Conservation (phyloP, 2,329 filamentous ascomycete genomes). For the Pseudogymnoascus sp. region DNA sequence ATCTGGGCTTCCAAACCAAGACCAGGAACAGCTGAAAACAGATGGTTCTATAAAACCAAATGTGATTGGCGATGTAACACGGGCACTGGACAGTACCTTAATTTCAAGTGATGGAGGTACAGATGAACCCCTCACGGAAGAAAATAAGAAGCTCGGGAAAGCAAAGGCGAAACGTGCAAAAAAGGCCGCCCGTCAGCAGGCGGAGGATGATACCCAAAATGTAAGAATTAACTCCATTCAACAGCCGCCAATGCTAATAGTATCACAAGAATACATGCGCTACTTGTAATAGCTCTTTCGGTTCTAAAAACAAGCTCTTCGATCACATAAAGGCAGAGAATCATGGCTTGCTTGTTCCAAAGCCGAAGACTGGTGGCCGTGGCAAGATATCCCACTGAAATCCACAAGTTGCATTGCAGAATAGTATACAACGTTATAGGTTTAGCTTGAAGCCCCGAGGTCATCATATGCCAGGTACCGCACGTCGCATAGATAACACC, state of each 20-base stretch:
- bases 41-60: constrained; percentile 13
- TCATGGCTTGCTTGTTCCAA: constrained; percentile 44
- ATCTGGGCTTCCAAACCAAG: constrained; percentile 7
- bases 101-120: constrained; percentile 18
- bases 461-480: constrained; percentile 1
- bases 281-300: constrained; percentile 49
- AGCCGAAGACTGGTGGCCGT: constrained; percentile 21
- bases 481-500: not conserved
- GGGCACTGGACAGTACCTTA: constrained; percentile 13
- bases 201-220: constrained; percentile 11
- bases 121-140: constrained; percentile 14
- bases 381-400: constrained; percentile 10
- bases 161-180: constrained; percentile 47
- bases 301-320: constrained; percentile 56
- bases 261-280: constrained; percentile 42
- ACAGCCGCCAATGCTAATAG: constrained; percentile 11
- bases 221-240: not conserved
- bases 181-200: constrained; percentile 35
- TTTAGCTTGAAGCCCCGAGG: not conserved
- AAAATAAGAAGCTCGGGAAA: constrained; percentile 37
- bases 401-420: not conserved
- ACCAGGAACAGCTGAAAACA: not conserved
- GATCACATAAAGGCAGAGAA: constrained; percentile 50
- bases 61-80: constrained; percentile 16
- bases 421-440: constrained; percentile 1